These are phyloP conservation scores for Neonectria hederae DNA, from an alignment of 2,329 filamentous ascomycete species.

Conservation along the genomic window DNA sequence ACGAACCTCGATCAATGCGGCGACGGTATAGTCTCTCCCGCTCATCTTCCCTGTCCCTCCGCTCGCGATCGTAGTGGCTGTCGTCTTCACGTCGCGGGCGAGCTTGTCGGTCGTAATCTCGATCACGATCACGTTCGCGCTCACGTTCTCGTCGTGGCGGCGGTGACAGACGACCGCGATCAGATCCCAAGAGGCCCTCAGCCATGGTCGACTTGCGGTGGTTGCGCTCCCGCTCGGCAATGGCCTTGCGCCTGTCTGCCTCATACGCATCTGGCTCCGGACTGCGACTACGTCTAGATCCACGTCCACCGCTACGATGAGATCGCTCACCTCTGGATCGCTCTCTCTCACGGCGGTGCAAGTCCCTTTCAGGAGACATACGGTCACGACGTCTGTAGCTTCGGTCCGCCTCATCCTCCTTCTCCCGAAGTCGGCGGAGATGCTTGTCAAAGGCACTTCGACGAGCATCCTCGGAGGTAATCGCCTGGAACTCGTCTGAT, in stretches of 20 bases:
- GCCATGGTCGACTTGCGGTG: constrained; percentile 84
- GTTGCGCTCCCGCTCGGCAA: constrained; percentile 92
- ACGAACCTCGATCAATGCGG: constrained; percentile 76
- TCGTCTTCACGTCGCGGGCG: constrained; percentile 69
- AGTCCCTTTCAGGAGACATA: constrained; percentile 60
- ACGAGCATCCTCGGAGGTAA: constrained; percentile 84
- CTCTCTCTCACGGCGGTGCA: constrained; percentile 70
- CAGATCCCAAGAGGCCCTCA: constrained; percentile 65
- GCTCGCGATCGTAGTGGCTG: constrained; percentile 83
- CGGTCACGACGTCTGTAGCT: constrained; percentile 68
- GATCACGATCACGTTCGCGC: constrained; percentile 52
- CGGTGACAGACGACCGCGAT: constrained; percentile 58
- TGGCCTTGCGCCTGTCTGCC: constrained; percentile 91
- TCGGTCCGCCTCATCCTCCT: constrained; percentile 83
- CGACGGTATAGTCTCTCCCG: constrained; percentile 88
- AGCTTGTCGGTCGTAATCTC: constrained; percentile 60
- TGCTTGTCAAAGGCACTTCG: constrained; percentile 90
- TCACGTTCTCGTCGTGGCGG: constrained; percentile 55
- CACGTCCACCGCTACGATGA: constrained; percentile 66
- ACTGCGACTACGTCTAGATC: constrained; percentile 77
- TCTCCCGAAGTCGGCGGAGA: constrained; percentile 88
- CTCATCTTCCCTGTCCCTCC: constrained; percentile 88
- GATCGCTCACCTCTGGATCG: constrained; percentile 68
- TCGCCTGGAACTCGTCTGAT: constrained; percentile 83
- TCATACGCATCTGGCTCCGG: constrained; percentile 96